Evolutionary conservation across 805 yeast genomes (phyloP), one percentile per base, ranked within the genome.

Genomic region (Saccharomyces mikatae): DNA sequence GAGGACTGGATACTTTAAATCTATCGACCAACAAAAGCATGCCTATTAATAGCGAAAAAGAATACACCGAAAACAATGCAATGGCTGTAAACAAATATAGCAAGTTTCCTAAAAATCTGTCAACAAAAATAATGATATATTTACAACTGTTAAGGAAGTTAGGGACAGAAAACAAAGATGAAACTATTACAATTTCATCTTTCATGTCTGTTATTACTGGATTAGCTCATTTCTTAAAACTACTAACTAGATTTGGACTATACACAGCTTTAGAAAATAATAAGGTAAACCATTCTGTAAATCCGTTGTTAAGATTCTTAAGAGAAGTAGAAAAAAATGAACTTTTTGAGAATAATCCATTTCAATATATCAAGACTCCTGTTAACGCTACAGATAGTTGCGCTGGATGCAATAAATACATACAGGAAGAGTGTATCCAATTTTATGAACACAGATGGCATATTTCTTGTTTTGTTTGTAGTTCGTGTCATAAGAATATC

Each of bases 101-200:
- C 89, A 88, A 69, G 50, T 61, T 66, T 26, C 97, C 99, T 11
- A 79, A 96, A 65, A 87, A 87, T 51, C 77, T 94, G 50, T 87
- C 96, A 8, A 90, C 96, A 6, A 91, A 90, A 67, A 77, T 94
- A 6, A 91, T 94, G 86, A 83, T 89, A 50, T 92, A 89, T 71
- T 77, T 94, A 66, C 90, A 96, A 0, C 77, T 89, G 32, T 72
- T 94, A 47, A 77, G 97, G 57, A 89, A 88, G 63, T 75, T 59
- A 59, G 78, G 74, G 26, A 62, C 71, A 6, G 72, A 73, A 3
- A 54, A 70, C 14, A 62, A 67, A 26, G 57, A 60, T 2, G 58
- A 64, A 2, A 71, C 70, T 48, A 60, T 66, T 14, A 61, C 64
- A 8, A 72, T 80, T 46, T 81, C 90, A 0, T 84, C 87, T 3